Evolutionary conservation across 495 filamentous ascomycete species (phyloP).

Genomic region (Pyronema omphalodes): DNA sequence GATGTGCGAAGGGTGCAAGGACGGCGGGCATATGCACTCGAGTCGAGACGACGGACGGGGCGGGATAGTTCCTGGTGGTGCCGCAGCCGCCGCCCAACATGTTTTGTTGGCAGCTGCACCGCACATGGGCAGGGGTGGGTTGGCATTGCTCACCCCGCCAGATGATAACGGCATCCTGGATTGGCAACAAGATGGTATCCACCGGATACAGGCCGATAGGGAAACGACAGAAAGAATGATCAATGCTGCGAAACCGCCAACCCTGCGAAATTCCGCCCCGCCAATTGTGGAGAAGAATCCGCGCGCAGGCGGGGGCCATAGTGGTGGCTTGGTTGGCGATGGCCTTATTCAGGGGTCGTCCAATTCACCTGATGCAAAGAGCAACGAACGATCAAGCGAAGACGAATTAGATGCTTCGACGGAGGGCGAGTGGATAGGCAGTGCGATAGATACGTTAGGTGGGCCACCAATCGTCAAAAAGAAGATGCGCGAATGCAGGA

Average conservation of each 20-base stretch:
- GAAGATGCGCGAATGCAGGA: no score
- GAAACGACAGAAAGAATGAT: slow-evolving; percentile 2
- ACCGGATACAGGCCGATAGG: slow-evolving; percentile 8
- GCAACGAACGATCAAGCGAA: neutral
- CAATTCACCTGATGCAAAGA: neutral
- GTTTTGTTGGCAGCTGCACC: slow-evolving; percentile 18
- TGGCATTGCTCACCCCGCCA: slow-evolving; percentile 24
- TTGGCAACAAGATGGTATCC: slow-evolving; percentile 18
- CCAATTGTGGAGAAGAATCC: slow-evolving; percentile 1
- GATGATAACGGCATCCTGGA: slow-evolving; percentile 25
- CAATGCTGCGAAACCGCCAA: neutral
- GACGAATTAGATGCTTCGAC: neutral
- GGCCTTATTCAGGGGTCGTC: neutral
- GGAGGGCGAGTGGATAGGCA: slow-evolving; percentile 20
- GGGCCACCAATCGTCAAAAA: neutral
- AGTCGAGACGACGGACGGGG: slow-evolving; percentile 8
- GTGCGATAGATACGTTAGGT: slow-evolving; percentile 20
- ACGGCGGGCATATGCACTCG: slow-evolving; percentile 12
- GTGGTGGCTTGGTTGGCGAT: neutral
- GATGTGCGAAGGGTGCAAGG: slow-evolving; percentile 15
- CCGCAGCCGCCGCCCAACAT: slow-evolving; percentile 13
- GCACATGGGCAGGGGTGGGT: slow-evolving; percentile 20
- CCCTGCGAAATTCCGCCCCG: neutral
- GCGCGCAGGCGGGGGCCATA: neutral
- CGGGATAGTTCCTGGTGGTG: slow-evolving; percentile 15